phyloP scores from a whole-genome alignment of 306 rosid genomes.

The Prunus campanulata region DNA sequence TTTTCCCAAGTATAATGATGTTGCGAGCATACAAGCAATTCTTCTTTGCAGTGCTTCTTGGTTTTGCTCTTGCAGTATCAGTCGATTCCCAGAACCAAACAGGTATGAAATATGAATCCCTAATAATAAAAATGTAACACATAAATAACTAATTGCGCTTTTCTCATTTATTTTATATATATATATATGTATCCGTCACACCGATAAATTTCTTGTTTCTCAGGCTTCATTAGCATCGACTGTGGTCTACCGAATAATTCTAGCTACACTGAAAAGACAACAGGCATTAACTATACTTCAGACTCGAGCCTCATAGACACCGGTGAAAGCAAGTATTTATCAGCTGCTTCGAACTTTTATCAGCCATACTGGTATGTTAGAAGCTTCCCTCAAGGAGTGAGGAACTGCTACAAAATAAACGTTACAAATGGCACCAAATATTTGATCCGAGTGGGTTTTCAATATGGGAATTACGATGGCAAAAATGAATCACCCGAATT shows the following conservation, averaged over 20 bases:
- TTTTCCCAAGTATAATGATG: background rate
- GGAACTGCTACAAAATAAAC: constrained; percentile 41
- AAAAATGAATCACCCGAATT: background rate
- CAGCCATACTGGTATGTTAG: constrained; percentile 16
- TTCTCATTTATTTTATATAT: background rate
- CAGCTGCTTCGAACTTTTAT: too few relatives aligned
- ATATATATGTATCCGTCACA: background rate
- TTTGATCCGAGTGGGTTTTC: constrained; percentile 27
- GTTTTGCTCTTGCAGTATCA: background rate
- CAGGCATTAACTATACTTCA: background rate
- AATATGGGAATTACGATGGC: constrained; percentile 37
- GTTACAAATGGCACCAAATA: constrained; percentile 14
- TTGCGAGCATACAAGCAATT: background rate
- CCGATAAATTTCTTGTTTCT: background rate
- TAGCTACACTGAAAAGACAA: rapidly evolving
- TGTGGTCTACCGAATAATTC: background rate
- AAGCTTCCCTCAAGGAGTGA: constrained; percentile 34
- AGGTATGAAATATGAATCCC: background rate
- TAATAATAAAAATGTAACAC: too few relatives aligned
- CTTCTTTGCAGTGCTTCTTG: background rate
- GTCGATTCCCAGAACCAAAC: constrained; percentile 6
- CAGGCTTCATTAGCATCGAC: constrained; percentile 32
- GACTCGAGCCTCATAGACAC: background rate
- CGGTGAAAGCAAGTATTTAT: background rate
- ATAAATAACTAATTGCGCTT: too few relatives aligned